A percentile compares a stretch with the other conserved stretches of the same genome.
These are phyloP conservation scores for Collybia mongolica DNA, from an alignment of 768 basidiomycete genomes.

Conservation along the genomic window DNA sequence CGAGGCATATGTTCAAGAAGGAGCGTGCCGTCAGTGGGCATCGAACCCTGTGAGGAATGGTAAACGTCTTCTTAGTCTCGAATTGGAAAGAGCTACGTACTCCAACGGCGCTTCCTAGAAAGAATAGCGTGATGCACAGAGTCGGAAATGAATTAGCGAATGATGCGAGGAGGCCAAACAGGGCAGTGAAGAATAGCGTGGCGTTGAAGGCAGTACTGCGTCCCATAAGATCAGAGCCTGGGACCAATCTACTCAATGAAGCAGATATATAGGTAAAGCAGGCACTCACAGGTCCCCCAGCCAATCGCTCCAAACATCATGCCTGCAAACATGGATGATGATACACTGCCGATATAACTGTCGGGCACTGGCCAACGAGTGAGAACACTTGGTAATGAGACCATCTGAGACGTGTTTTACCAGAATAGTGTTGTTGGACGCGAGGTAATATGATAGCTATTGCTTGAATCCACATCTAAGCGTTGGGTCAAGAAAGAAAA, in stretches of 20 bases:
- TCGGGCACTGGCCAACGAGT: conserved; percentile 53
- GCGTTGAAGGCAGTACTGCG: conserved; percentile 89
- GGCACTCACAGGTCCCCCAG: conserved; percentile 81
- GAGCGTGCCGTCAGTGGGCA: conserved; percentile 96
- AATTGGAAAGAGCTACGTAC: conserved; percentile 43
- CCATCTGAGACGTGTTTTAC: conserved; percentile 34
- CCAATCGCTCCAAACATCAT: conserved; percentile 96
- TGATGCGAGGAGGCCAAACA: conserved; percentile 84
- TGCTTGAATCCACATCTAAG: conserved; percentile 92
- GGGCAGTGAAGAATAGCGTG: conserved; percentile 84
- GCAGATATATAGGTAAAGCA: not conserved
- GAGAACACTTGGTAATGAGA: not conserved
- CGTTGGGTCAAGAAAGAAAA: conserved; percentile 22
- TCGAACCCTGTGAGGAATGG: conserved; percentile 62
- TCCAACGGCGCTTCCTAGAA: conserved; percentile 91
- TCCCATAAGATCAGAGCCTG: conserved; percentile 85
- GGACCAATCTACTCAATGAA: not conserved
- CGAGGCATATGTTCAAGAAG: conserved; percentile 91
- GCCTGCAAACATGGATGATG: conserved; percentile 89
- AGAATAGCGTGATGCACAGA: conserved; percentile 78
- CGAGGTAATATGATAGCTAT: conserved; percentile 94
- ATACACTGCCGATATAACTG: conserved; percentile 74
- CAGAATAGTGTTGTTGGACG: conserved; percentile 85
- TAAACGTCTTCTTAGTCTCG: not conserved
- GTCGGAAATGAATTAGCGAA: conserved; percentile 65